Percentiles rank a stretch among this genome's conserved stretches.
These are phyloP conservation scores for Tubosaeta sp. DNA, from an alignment of 768 basidiomycete genomes.

Conservation along the genomic window DNA sequence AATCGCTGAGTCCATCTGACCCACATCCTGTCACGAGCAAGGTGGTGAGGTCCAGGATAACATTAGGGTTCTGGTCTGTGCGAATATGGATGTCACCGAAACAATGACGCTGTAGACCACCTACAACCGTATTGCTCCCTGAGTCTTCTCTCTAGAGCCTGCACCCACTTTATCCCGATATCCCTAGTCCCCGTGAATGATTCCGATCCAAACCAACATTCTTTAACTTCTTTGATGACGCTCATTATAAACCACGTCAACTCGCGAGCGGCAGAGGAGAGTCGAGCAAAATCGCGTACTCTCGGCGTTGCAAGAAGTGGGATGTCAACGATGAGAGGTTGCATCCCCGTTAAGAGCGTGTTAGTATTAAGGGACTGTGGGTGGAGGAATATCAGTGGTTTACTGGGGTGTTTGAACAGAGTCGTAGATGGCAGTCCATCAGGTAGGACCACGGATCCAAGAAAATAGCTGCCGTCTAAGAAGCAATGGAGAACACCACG, in stretches of 20 bases:
- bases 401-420: conserved; percentile 41
- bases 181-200: conserved; percentile 63
- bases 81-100: conserved; percentile 9
- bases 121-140: conserved; percentile 63
- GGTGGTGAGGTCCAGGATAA: conserved; percentile 66
- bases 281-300: conserved; percentile 64
- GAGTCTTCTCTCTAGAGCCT: conserved; percentile 59
- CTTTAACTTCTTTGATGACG: conserved; percentile 67
- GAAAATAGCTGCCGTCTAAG: conserved; percentile 71
- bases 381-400: conserved; percentile 49
- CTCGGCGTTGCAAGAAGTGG: conserved; percentile 54
- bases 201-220: conserved; percentile 69
- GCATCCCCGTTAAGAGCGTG: conserved; percentile 23
- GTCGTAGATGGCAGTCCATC: conserved; percentile 31
- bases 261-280: conserved; percentile 67
- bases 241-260: conserved; percentile 69
- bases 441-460: conserved; percentile 47
- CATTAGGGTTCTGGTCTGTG: conserved; percentile 56
- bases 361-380: conserved; percentile 29
- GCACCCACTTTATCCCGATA: conserved; percentile 70
- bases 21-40: conserved; percentile 67
- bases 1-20: conserved; percentile 69
- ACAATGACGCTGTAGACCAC: conserved; percentile 23
- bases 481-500: conserved; percentile 58
- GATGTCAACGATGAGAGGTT: conserved; percentile 47